Evolutionary conservation across 108 stramenopile species (phyloP).

Genomic region (Stephanodiscus triporus): DNA sequence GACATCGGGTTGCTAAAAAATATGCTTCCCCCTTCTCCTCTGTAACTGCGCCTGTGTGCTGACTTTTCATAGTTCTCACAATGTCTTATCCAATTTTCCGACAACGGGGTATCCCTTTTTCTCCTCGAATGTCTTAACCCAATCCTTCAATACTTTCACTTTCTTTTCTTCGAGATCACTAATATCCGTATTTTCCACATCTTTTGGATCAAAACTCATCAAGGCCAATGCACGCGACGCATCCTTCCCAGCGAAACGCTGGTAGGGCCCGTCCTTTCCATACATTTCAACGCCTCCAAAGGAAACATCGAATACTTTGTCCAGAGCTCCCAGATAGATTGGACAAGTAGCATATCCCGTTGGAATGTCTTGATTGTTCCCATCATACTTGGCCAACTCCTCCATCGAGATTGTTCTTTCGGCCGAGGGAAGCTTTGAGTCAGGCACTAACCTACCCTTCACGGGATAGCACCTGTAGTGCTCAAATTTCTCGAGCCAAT

Average conservation of each 20-base stretch:
- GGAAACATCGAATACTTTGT: slow-evolving; percentile 93
- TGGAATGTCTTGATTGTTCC: slow-evolving; percentile 55
- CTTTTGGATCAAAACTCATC: slow-evolving; percentile 95
- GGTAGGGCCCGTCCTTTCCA: slow-evolving; percentile 86
- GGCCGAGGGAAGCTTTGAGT: slow-evolving; percentile 55
- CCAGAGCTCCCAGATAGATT: slow-evolving; percentile 83
- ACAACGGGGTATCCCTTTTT: slow-evolving; percentile 92
- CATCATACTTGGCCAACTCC: slow-evolving; percentile 68
- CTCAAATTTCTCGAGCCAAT: slow-evolving; percentile 93
- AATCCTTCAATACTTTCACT: slow-evolving; percentile 86
- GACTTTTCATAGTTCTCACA: not conserved
- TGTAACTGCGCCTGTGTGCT: not conserved
- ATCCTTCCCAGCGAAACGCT: slow-evolving; percentile 94
- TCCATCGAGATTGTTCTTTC: slow-evolving; percentile 71
- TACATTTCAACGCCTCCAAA: slow-evolving; percentile 93
- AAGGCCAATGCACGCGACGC: slow-evolving; percentile 94
- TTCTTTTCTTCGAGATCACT: slow-evolving; percentile 87
- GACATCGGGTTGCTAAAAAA: too few species aligned
- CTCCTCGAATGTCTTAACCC: slow-evolving; percentile 92
- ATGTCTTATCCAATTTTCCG: slow-evolving; percentile 66
- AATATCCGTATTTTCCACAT: slow-evolving; percentile 75
- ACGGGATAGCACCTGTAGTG: slow-evolving; percentile 91
- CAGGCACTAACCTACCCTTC: slow-evolving; percentile 83
- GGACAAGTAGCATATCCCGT: slow-evolving; percentile 75
- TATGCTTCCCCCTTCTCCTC: not conserved